Conservation (phyloP, 805 yeast species). For the Groenewaldozyma salmanticensis region DNA sequence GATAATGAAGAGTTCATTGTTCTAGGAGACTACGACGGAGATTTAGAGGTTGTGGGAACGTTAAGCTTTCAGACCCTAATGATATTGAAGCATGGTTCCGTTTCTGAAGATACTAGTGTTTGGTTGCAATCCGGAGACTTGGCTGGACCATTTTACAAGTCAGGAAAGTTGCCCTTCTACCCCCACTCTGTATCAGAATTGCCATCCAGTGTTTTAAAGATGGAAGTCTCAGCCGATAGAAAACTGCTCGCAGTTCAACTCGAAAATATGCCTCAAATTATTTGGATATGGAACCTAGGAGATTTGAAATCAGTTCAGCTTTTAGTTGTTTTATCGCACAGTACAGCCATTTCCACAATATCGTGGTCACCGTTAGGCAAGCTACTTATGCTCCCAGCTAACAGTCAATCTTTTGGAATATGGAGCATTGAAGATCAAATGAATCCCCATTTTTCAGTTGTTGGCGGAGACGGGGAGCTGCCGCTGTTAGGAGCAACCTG, state of each 20-base stretch:
- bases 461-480: neutral
- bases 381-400: conserved; percentile 7
- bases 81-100: conserved; percentile 12
- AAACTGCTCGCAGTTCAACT: conserved; percentile 9
- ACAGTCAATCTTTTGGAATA: conserved; percentile 5
- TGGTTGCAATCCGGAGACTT: conserved; percentile 13
- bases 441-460: conserved; percentile 5
- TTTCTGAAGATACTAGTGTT: conserved; percentile 10
- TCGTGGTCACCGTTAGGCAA: conserved; percentile 1
- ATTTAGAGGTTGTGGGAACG: conserved; percentile 9
- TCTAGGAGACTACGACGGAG: conserved; percentile 14
- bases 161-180: conserved; percentile 6
- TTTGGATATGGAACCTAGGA: conserved; percentile 16
- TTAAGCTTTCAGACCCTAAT: conserved; percentile 9
- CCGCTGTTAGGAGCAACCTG: conserved; percentile 1
- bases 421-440: conserved; percentile 8
- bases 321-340: conserved; percentile 9
- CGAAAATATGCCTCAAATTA: conserved; percentile 12
- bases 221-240: conserved; percentile 11
- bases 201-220: conserved; percentile 6
- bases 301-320: conserved; percentile 1
- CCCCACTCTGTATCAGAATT: neutral
- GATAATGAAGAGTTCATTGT: conserved; percentile 9
- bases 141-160: conserved; percentile 4
- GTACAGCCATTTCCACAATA: conserved; percentile 4